Percentiles rank a stretch among this genome's conserved stretches.
phyloP scores from a whole-genome alignment of 768 basidiomycete species.

The Boletus insuetus region DNA sequence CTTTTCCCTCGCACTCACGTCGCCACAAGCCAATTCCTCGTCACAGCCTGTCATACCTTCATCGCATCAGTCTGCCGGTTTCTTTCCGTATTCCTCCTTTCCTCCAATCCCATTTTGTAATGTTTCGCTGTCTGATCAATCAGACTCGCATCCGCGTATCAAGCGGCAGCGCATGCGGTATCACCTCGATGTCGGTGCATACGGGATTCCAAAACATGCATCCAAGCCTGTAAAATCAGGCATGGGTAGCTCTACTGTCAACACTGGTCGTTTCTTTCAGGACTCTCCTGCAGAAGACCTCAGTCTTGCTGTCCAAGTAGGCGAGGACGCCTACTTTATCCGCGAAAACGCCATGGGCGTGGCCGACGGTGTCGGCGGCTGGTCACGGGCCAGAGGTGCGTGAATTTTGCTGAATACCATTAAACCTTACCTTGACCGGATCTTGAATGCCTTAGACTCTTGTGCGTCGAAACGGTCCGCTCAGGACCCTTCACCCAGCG shows the following conservation, averaged over 20 bases:
- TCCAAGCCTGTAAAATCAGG: constrained; percentile 30
- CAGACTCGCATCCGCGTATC: constrained; percentile 27
- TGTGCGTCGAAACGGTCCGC: constrained; percentile 33
- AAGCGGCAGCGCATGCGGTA: constrained; percentile 38
- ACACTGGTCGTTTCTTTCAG: constrained; percentile 27
- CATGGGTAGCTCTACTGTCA: constrained; percentile 14
- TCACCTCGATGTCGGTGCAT: constrained; percentile 75
- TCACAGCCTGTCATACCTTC: constrained; percentile 29
- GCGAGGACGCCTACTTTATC: constrained; percentile 90
- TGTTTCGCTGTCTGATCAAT: constrained; percentile 25
- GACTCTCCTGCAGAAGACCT: constrained; percentile 33
- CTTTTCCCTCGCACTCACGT: constrained; percentile 45
- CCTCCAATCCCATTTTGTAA: constrained; percentile 29
- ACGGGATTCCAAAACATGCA: constrained; percentile 73
- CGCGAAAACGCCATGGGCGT: constrained; percentile 87
- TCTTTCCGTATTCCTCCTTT: constrained; percentile 38
- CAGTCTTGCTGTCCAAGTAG: constrained; percentile 70
- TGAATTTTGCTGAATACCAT: constrained; percentile 18
- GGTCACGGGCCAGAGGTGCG: constrained; percentile 52
- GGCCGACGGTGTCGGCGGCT: constrained; percentile 94
- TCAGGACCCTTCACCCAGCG: constrained; percentile 40
- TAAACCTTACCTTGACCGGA: constrained; percentile 10
- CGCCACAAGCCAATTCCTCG: constrained; percentile 36
- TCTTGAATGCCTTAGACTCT: constrained; percentile 11
- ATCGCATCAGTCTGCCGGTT: constrained; percentile 30